Base-by-base conservation (phyloP, 768 basidiomycete species). In the Pisolithus microcarpus region DNA sequence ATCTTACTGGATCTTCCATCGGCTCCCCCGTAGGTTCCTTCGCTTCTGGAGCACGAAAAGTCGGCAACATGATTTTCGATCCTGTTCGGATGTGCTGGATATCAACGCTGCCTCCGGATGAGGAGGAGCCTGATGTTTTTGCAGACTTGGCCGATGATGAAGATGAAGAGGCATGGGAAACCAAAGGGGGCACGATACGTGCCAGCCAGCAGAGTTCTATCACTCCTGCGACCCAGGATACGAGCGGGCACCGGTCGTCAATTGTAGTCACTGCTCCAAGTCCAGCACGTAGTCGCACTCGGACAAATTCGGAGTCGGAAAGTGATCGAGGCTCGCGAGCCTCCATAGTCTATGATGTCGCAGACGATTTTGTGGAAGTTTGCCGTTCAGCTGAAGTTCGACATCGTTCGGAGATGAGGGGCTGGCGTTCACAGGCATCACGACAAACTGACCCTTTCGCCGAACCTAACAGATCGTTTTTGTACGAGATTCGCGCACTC, bases 51-150 rank as follows among this genome's bases (percentile, higher is more conserved):
- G 85, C 91, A 36, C 82, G 91, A 52, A 84, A 92, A 66, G 95
- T 97, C 18, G 96, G 96, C 42, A 91, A 93, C 74, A 99, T 99
- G 95, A 82, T 91, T 36, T 98, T 99, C 62, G 94, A 99, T 70
- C 94, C 96, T 1, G 62, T 80, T 39, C 82, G 83, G 23, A 97
- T 97, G 93, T 90, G 91, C 63, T 97, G 92, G 92, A 79, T 98
- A 69, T 89, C 90, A 50, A 83, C 83, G 52, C 67, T 91, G 38
- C 77, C 84, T 6, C 84, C 87, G 19, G 92, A 92, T 51, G 90
- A 95, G 61, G 91, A 94, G 38, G 93, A 97, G 63, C 89, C 90
- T 7, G 93, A 97, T 63, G 87, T 93, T n/a, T 95, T 96, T 65
- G 91, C 89, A 43, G 87, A 90, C 57, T 78, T 93, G 26, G 89